Conservation (phyloP, 768 basidiomycete species). For the Podaxis pistillaris region DNA sequence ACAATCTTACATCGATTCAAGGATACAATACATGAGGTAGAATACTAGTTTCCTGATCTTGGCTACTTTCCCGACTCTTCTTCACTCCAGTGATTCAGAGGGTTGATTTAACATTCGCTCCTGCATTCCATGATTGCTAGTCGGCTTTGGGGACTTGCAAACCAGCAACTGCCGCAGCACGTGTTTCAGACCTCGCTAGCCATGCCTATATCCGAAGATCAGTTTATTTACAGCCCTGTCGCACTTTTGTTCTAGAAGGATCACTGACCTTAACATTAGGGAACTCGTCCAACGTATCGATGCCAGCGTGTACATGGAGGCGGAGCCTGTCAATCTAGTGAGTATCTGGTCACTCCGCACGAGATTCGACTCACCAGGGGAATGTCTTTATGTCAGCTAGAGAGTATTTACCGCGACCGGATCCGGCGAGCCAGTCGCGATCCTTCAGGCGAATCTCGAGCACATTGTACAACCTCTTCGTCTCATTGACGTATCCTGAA, state of each 20-base stretch:
- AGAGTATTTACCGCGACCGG: conserved; percentile 62
- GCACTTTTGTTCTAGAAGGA: not conserved
- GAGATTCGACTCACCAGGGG: conserved; percentile 47
- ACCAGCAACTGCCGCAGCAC: not conserved
- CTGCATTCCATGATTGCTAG: not conserved
- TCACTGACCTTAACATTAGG: conserved; percentile 54
- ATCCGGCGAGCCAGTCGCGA: conserved; percentile 80
- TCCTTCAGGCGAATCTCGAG: conserved; percentile 73
- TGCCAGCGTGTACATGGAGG: conserved; percentile 42
- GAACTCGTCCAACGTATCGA: conserved; percentile 59
- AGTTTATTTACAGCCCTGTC: not conserved
- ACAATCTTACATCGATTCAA: not conserved
- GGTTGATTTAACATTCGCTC: not conserved
- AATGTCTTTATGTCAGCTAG: conserved; percentile 72
- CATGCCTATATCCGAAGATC: conserved; percentile 18
- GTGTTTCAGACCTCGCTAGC: conserved; percentile 18
- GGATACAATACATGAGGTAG: not conserved
- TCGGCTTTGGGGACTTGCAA: not conserved
- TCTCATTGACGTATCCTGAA: conserved; percentile 76
- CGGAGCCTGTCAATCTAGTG: conserved; percentile 46
- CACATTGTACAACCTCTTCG: conserved; percentile 79
- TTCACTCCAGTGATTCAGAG: not conserved
- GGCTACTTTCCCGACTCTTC: too few species aligned
- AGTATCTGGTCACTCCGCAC: not conserved
- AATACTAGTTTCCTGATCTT: not conserved